Evolutionary conservation across 2,329 filamentous ascomycete genomes (phyloP).

Genomic region (Fusarium sambucinum): DNA sequence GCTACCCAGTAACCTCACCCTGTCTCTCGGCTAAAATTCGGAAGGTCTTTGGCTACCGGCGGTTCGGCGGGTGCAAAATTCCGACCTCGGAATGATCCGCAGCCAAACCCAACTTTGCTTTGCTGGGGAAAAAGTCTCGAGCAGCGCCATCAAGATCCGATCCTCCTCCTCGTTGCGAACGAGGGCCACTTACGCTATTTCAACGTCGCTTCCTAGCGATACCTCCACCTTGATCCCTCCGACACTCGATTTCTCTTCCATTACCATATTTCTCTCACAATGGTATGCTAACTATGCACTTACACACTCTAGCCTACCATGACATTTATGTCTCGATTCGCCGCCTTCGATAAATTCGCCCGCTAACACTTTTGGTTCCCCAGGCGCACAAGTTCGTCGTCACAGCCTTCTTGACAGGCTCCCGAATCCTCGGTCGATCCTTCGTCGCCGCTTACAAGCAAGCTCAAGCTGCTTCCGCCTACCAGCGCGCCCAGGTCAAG

Average conservation of each 20-base stretch:
- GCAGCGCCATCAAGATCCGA: constrained; percentile 43
- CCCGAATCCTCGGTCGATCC: constrained; percentile 90
- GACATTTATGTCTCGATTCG: constrained; percentile 29
- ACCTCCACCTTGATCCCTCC: constrained; percentile 12
- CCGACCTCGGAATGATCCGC: constrained; percentile 49
- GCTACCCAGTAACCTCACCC: too few species aligned
- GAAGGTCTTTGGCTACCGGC: constrained; percentile 30
- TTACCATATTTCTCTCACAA: constrained; percentile 39
- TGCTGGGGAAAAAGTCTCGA: constrained; percentile 46
- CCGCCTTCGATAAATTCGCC: constrained; percentile 11
- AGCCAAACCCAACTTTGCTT: constrained; percentile 31
- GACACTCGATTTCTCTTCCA: constrained; percentile 1
- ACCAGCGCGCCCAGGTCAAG: constrained; percentile 79
- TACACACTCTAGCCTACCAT: constrained; percentile 10
- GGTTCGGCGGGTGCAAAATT: constrained; percentile 49
- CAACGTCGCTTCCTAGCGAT: constrained; percentile 41
- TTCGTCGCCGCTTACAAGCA: constrained; percentile 96
- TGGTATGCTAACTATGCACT: constrained; percentile 49
- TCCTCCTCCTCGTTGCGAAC: constrained; percentile 44
- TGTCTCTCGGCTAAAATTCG: constrained; percentile 42
- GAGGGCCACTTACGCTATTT: constrained; percentile 39
- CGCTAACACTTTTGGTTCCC: constrained; percentile 33
- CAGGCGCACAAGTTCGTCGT: constrained; percentile 91
- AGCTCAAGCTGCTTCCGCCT: constrained; percentile 86
- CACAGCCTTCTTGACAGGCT: constrained; percentile 90